Conservation (phyloP, 2,329 filamentous ascomycete species). For the Scolecobasidium constrictum region DNA sequence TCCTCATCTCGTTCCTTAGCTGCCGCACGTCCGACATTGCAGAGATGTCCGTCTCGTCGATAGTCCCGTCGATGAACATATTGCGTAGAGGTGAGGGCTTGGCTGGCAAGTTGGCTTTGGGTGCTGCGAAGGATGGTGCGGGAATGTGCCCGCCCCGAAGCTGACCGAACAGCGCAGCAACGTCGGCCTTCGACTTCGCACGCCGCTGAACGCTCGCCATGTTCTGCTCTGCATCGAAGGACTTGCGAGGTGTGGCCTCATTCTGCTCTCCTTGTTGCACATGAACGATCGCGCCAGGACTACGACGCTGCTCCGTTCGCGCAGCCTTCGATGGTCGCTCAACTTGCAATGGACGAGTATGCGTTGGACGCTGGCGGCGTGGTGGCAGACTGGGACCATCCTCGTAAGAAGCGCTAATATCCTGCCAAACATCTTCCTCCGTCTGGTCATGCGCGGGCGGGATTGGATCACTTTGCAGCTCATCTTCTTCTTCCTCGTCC, state of each 20-base stretch:
- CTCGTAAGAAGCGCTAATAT: slow-evolving; percentile 22
- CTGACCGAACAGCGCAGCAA: background rate
- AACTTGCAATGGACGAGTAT: background rate
- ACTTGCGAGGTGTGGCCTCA: background rate
- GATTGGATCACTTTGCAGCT: no score
- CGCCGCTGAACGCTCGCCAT: background rate
- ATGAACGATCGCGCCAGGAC: background rate
- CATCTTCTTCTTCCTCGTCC: background rate
- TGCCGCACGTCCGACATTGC: slow-evolving; percentile 6
- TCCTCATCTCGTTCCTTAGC: slow-evolving; percentile 2
- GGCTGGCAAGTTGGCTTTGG: background rate
- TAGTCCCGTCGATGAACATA: background rate
- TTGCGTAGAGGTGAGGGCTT: background rate
- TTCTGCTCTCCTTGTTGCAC: background rate
- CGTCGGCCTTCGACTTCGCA: background rate
- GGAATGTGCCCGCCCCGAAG: background rate
- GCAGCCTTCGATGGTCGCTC: background rate
- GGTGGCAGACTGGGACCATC: background rate
- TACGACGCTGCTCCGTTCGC: background rate
- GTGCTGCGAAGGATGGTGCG: background rate
- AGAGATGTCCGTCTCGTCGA: slow-evolving; percentile 1
- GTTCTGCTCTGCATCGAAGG: background rate
- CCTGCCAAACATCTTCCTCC: slow-evolving; percentile 37
- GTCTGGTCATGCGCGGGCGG: no score
- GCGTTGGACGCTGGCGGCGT: background rate